These are phyloP conservation scores for Penicillium polonicum DNA, from an alignment of 2,329 filamentous ascomycete genomes.

Conservation along the genomic window DNA sequence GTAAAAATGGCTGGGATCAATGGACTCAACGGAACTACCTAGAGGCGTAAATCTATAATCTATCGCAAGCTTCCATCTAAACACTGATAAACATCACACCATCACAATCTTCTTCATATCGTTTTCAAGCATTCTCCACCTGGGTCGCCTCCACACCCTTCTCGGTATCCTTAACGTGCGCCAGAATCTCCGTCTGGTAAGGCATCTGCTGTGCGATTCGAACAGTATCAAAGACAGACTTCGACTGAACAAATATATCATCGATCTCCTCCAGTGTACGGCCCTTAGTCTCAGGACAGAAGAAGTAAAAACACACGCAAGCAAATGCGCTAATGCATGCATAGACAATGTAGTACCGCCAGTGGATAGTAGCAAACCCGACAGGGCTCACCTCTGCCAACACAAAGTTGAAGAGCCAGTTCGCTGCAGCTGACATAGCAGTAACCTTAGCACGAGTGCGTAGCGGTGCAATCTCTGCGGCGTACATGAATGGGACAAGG, in stretches of 20 bases:
- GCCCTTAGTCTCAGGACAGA: slow-evolving; percentile 41
- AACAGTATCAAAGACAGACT: slow-evolving; percentile 28
- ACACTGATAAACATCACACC: neutral
- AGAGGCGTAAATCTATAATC: neutral
- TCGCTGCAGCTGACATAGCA: slow-evolving; percentile 52
- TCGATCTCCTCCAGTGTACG: slow-evolving; percentile 41
- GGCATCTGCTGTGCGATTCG: slow-evolving; percentile 20
- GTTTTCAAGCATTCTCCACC: slow-evolving; percentile 6
- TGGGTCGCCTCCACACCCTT: slow-evolving; percentile 4
- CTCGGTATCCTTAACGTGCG: slow-evolving; percentile 7
- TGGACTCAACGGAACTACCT: neutral
- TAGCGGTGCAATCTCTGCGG: slow-evolving; percentile 54
- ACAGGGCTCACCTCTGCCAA: slow-evolving; percentile 39
- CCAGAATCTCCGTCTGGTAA: slow-evolving; percentile 20
- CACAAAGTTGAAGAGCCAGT: slow-evolving; percentile 42
- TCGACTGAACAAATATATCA: slow-evolving; percentile 36
- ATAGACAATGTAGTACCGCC: slow-evolving; percentile 47
- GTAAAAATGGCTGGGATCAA: neutral
- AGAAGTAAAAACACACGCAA: slow-evolving; percentile 33
- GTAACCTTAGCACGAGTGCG: slow-evolving; percentile 50
- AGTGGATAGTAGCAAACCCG: slow-evolving; percentile 48
- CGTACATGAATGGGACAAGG: slow-evolving; percentile 60
- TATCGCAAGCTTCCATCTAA: neutral
- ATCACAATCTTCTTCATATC: neutral
- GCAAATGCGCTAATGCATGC: slow-evolving; percentile 40